Percentiles rank a stretch among this genome's conserved stretches.
phyloP scores from a whole-genome alignment of 2,329 filamentous ascomycete species.

The Didymella arachidicola region DNA sequence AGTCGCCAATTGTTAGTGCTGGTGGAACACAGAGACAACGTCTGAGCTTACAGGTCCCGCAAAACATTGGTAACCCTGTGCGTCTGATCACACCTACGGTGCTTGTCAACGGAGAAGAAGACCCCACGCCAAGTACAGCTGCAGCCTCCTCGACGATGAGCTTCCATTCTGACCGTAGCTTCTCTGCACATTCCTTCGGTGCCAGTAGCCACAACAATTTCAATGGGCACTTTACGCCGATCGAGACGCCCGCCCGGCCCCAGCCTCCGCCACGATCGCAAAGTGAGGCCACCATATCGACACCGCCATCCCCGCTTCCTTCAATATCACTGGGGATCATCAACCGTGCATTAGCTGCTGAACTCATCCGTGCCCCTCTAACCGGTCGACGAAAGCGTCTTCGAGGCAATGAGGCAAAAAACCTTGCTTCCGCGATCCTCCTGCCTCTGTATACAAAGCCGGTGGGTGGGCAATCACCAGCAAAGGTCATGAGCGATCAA shows the following conservation, averaged over 20 bases:
- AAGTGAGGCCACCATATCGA: not conserved
- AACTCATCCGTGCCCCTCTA: constrained; percentile 57
- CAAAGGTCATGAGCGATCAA: constrained; percentile 47
- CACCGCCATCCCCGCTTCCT: constrained; percentile 5
- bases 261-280: constrained; percentile 26
- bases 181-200: constrained; percentile 31
- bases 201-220: constrained; percentile 30
- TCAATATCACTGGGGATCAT: constrained; percentile 51
- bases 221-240: constrained; percentile 34
- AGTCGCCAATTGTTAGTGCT: constrained; percentile 21
- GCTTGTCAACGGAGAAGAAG: constrained; percentile 61
- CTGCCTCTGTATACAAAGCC: constrained; percentile 47
- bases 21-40: constrained; percentile 47
- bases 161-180: constrained; percentile 28
- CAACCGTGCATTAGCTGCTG: constrained; percentile 56
- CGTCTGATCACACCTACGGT: constrained; percentile 68
- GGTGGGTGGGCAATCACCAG: constrained; percentile 27
- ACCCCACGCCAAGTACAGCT: constrained; percentile 35
- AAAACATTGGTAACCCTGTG: constrained; percentile 66
- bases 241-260: constrained; percentile 42
- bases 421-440: constrained; percentile 56
- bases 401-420: constrained; percentile 56
- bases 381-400: constrained; percentile 53
- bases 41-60: constrained; percentile 69
- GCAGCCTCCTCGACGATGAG: constrained; percentile 37